Evolutionary conservation across 192 early-diverging fungal species (phyloP), one percentile per base, ranked within the genome.

Genomic region (Haplosporangium gracile): DNA sequence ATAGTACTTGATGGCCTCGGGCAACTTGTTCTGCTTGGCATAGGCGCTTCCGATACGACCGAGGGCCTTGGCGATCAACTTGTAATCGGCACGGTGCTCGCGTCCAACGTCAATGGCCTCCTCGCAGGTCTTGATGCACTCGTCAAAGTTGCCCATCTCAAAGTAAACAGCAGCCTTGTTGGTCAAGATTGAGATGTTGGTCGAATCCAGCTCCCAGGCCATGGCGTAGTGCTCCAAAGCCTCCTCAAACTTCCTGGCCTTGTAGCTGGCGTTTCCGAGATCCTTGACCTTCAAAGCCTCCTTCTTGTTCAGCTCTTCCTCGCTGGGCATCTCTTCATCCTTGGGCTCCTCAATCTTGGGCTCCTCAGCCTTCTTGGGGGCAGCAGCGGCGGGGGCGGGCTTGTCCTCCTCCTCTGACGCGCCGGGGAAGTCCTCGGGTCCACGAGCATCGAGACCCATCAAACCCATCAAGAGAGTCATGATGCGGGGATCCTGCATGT

Each of bases 151-250:
- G 78, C 94, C 96, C 92, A 97, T 95, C 90, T 99, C 98, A 91
- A 97, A 99, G 79, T 95, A 92, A 24, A 98, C 97, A 74, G 98
- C 97, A 69, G 98, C 94, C 88, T 99, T 99, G 94, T 99, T 99
- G 81, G 96, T 98, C 88, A 96, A 91, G 75, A 98, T 95, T 32
- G 97, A 96, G 45, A 99, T 90, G 77, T 99, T 98, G 75, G 97
- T 95, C 42, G 92, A 74, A 88, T 99, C 97, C 81, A 97, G 88
- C 85, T 96, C 96, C 86, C 91, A 97, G 26, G 98, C 98, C 90
- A 95, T 95, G 89, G 91, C 85, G 89, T 99, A 99, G 90, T 97
- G 95, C 72, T 90, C 89, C 65, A 99, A 84, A 9, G 98, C 98
- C 73, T 93, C 92, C 16, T 96, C 95, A 90, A 99, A 99, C 68